Evolutionary conservation across 495 filamentous ascomycete species (phyloP).

Genomic region (Podospora anserina): DNA sequence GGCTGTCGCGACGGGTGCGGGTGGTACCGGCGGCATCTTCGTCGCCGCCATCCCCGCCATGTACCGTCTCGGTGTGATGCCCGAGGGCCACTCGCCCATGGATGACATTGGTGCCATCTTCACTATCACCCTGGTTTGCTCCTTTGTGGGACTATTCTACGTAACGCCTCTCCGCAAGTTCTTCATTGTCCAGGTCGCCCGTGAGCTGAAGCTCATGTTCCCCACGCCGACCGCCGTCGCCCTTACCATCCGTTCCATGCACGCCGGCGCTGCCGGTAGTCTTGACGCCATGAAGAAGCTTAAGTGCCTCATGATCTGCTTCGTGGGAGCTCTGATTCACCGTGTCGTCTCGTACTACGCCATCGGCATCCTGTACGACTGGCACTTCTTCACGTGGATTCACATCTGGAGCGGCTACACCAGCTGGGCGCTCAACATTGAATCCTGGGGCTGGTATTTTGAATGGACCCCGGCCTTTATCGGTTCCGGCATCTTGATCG

Average conservation of each 20-base stretch:
- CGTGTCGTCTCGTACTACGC: conserved; percentile 61
- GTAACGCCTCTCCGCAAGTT: conserved; percentile 66
- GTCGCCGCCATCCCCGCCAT: conserved; percentile 62
- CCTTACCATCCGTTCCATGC: conserved; percentile 63
- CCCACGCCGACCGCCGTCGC: conserved; percentile 63
- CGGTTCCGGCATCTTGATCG: conserved; percentile 63
- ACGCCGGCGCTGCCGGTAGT: conserved; percentile 52
- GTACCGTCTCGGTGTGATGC: conserved; percentile 55
- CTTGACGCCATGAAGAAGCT: conserved; percentile 57
- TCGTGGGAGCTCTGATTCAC: conserved; percentile 47
- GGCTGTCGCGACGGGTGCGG: conserved; percentile 60
- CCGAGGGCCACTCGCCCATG: conserved; percentile 43
- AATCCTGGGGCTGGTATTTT: conserved; percentile 65
- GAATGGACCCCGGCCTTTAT: conserved; percentile 68
- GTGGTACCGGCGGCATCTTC: conserved; percentile 62
- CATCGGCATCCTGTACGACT: conserved; percentile 62
- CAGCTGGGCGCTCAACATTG: conserved; percentile 54
- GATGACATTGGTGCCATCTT: conserved; percentile 57
- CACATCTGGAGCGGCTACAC: conserved; percentile 58
- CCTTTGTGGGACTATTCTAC: conserved; percentile 68
- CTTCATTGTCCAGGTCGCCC: conserved; percentile 63
- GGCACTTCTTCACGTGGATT: conserved; percentile 64
- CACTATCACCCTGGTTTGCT: conserved; percentile 58
- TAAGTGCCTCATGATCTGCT: conserved; percentile 53
- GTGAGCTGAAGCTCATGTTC: conserved; percentile 61